Evolutionary conservation across 331 rosid genomes (phyloP).

Genomic region (Telfairia occidentalis): DNA sequence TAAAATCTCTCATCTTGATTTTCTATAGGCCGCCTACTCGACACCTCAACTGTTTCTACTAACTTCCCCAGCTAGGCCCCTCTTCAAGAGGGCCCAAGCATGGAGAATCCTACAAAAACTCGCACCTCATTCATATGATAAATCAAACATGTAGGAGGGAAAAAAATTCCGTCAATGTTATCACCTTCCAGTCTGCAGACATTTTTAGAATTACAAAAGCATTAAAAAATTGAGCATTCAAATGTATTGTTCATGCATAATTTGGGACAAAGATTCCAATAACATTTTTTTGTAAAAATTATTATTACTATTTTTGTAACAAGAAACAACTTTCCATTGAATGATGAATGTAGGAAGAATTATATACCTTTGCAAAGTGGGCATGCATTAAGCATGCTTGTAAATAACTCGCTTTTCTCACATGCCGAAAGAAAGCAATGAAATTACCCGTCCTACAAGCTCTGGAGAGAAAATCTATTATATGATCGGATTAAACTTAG

Average conservation of each 20-base stretch:
- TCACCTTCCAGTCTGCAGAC: not conserved
- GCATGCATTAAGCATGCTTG: slow-evolving; percentile 99
- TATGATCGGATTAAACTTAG: slow-evolving; percentile 17
- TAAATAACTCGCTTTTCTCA: slow-evolving; percentile 85
- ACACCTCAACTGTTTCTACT: not conserved
- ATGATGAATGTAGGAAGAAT: no score
- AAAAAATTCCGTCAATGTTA: not conserved
- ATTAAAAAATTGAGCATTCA: not conserved
- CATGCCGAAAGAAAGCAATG: slow-evolving; percentile 80
- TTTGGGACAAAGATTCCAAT: not conserved
- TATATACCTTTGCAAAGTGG: slow-evolving; percentile 85
- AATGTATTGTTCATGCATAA: not conserved
- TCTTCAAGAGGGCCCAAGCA: not conserved
- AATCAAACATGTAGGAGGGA: not conserved
- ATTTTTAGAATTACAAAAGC: not conserved
- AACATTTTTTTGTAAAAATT: no score
- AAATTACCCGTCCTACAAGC: slow-evolving; percentile 85
- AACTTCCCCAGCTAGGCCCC: not conserved
- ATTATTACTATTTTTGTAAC: no score
- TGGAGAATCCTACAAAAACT: not conserved
- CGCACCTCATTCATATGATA: not conserved
- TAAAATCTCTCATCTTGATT: not conserved
- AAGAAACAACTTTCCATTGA: no score
- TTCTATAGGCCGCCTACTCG: not conserved
- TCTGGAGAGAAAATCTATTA: slow-evolving; percentile 41